Evolutionary conservation across 257 asterid species (phyloP).

Genomic region (Paulownia fortunei): DNA sequence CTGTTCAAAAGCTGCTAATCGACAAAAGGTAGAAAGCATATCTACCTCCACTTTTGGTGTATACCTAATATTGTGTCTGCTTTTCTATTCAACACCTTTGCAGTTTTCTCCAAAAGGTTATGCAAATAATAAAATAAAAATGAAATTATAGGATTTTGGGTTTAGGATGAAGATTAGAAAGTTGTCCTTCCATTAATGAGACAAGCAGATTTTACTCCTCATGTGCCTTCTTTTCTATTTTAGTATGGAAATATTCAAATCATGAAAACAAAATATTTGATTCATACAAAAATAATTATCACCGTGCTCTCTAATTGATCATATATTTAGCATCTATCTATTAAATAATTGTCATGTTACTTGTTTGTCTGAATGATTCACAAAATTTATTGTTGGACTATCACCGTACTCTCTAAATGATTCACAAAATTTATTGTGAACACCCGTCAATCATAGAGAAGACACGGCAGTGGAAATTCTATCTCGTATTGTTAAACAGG

Average conservation of each 20-base stretch:
- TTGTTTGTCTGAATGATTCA: too few relatives aligned
- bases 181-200: not conserved
- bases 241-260: not conserved
- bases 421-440: too few relatives aligned
- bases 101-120: not conserved
- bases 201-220: not conserved
- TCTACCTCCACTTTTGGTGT: not conserved
- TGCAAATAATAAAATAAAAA: not conserved
- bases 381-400: too few relatives aligned
- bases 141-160: not conserved
- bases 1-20: not conserved
- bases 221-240: too few relatives aligned
- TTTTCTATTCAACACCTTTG: not conserved
- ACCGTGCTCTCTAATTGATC: too few relatives aligned
- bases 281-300: too few relatives aligned
- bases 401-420: too few relatives aligned
- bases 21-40: constrained; percentile 10
- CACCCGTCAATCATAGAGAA: too few relatives aligned
- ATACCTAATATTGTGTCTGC: not conserved
- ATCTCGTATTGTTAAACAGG: too few relatives aligned
- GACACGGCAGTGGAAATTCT: too few relatives aligned
- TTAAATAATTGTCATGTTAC: too few relatives aligned
- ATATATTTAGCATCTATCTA: too few relatives aligned
- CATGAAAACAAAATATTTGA: not conserved
- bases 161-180: not conserved